Evolutionary conservation across 805 yeast species (phyloP), one percentile per base, ranked within the genome.

Genomic region (Groenewaldozyma tartarivorans): DNA sequence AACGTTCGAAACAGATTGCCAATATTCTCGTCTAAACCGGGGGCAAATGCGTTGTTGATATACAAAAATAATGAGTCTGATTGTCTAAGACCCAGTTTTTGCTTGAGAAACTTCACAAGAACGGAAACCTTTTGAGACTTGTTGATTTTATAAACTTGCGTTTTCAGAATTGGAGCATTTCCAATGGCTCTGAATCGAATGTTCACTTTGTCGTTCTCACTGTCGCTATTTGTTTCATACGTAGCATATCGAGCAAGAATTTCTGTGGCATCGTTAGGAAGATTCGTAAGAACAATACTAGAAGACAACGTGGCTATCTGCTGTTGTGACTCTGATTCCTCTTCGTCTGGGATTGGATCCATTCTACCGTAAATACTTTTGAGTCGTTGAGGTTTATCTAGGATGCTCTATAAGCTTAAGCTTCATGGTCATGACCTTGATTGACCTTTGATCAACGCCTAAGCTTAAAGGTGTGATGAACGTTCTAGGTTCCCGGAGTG

Each of bases 141-240:
- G 3, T 69, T 58, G 3, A 75, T 71, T 36, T 58, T 65, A 45
- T 69, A 70, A 11, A 67, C 64, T 2, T 60, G 56, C n/a, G 74
- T 74, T n/a, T 55, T 55, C 17, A 75, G 60, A 1, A 63, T 57
- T 1, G 70, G 69, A 0, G 79, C 68, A 1, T 77, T 69, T 0
- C 81, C 81, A 31, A 75, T 69, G 3, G 80, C 70, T 42, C 66
- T 64, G 44, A 75, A 68, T 35, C 77, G 61, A 15, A 75, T 60
- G 1, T 69, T 60, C 11, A 71, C 62, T 30, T 56, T 56, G 18
- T 41, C 47, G 5, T 45, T 20, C n/a, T 48, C 37, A n/a, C 13
- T 24, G 13, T 24, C 29, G 29, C 11, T 24, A 24, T 13, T 13
- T 13, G 7, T 13, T 13, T 24, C 29, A 13, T 50, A 46, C 15